Base-by-base conservation (phyloP, 805 yeast genomes). In the Metschnikowia lochheadii region DNA sequence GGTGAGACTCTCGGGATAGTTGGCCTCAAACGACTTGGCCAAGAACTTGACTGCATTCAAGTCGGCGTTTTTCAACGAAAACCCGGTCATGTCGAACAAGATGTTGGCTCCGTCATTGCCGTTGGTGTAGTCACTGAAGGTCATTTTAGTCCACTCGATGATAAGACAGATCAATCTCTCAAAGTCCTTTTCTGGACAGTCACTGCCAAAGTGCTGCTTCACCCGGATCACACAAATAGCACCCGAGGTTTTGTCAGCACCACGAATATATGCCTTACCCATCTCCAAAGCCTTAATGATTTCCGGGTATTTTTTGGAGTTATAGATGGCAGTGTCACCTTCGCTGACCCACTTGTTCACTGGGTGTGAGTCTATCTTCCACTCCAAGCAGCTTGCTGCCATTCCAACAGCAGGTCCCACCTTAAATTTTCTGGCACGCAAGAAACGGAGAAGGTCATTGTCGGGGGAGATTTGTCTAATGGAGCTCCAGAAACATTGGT, bases 1-100 rank as follows among this genome's bases (percentile, higher is more conserved):
- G 20, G 96, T 96, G 49, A 94, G 78, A 40, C 88, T 85, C 70
- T 94, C 99, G 1, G 99, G 99, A 67, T 91, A 94, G 66, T 92
- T 96, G 0, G 96, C 96, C 74, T 94, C 98, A 67, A 94, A 90
- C 49, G 91, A 86, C 52, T 82, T 81, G 54, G 94, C 85, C 72
- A 94, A 81, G 69, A 88, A 92, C 69, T 89, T 89, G 50, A 92
- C 95, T 7, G 97, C 89, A 6, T 80, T 76, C 65, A 89, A 89
- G 70, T 94, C 99, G 87, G 96, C 95, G 67, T 92, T 94, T 52
- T 90, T 79, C 75, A 90, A 81, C 5, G 95, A 80, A 64, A 94
- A 94, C 3, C 85, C 96, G 11, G 87, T 75, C 65, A 94, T 72
- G 67, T 94, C 99, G 65, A 94, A 94, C n/a, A 94, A 68, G 45